A percentile compares a stretch with the other conserved stretches of the same genome.
Evolutionary conservation across 1,284 basidiomycete genomes (phyloP).

Genomic region (Melampsora larici-populina): DNA sequence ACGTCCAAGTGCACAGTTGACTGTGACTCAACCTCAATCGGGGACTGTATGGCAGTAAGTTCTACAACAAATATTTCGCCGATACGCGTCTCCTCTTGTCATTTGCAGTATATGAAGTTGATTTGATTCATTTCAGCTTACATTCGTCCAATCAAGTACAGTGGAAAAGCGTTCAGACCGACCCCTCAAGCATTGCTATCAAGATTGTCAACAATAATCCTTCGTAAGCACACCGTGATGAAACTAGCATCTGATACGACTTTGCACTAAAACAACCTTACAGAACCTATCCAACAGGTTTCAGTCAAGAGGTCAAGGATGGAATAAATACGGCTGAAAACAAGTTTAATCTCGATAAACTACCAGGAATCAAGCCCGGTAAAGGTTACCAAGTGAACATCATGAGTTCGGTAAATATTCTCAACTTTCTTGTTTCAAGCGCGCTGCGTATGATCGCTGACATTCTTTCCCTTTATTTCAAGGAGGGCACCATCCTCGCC

Average conservation of each 20-base stretch:
- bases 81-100: background rate
- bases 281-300: slow-evolving; percentile 33
- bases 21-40: slow-evolving; percentile 23
- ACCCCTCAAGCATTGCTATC: slow-evolving; percentile 27
- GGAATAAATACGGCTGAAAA: slow-evolving; percentile 38
- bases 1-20: slow-evolving; percentile 5
- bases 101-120: background rate
- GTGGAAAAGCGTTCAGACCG: slow-evolving; percentile 35
- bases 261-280: background rate
- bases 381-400: slow-evolving; percentile 36
- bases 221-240: slow-evolving; percentile 1
- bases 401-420: slow-evolving; percentile 30
- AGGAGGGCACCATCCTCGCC: slow-evolving; percentile 33
- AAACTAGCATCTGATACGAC: background rate
- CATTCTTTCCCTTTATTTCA: background rate
- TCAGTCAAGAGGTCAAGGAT: slow-evolving; percentile 33
- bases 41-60: slow-evolving; percentile 36
- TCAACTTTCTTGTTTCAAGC: background rate
- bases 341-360: slow-evolving; percentile 27
- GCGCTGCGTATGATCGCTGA: background rate
- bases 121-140: background rate
- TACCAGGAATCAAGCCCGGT: slow-evolving; percentile 28
- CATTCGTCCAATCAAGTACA: slow-evolving; percentile 16
- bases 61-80: background rate
- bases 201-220: slow-evolving; percentile 41